phyloP scores from a whole-genome alignment of 2,329 filamentous ascomycete species.

The Chrysoporthe deuterocubensis region DNA sequence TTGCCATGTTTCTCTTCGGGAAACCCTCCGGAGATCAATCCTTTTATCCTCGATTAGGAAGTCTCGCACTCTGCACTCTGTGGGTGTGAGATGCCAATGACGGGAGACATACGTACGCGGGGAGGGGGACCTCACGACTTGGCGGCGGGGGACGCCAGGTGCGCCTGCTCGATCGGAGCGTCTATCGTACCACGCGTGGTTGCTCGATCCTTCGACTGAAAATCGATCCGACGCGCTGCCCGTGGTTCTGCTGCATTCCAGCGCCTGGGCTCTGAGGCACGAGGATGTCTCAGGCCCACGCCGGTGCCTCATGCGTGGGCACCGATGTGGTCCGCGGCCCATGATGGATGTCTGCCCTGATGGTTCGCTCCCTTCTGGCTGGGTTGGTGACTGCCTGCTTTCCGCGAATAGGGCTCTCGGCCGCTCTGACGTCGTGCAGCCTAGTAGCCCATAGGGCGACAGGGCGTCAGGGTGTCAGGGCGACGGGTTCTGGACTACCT shows the following conservation, averaged over 20 bases:
- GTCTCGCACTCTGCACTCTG: constrained; percentile 54
- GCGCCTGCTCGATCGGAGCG: background rate
- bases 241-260: constrained; percentile 14
- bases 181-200: background rate
- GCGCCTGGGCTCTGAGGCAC: background rate
- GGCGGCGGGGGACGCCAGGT: constrained; percentile 5
- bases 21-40: constrained; percentile 62
- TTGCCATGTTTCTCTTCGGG: constrained; percentile 58
- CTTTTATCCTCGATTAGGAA: constrained; percentile 62
- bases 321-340: background rate
- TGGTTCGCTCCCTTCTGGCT: background rate
- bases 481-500: background rate
- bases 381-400: background rate
- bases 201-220: background rate
- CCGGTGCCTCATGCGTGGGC: background rate
- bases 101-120: constrained; percentile 53
- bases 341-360: background rate
- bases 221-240: constrained; percentile 8
- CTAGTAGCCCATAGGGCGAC: background rate
- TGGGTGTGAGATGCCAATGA: constrained; percentile 65
- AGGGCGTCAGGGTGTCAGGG: background rate
- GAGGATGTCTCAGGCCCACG: background rate
- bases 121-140: background rate
- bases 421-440: background rate
- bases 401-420: background rate